phyloP scores from a whole-genome alignment of 2,329 filamentous ascomycete species.

The Dactylellina sp. region DNA sequence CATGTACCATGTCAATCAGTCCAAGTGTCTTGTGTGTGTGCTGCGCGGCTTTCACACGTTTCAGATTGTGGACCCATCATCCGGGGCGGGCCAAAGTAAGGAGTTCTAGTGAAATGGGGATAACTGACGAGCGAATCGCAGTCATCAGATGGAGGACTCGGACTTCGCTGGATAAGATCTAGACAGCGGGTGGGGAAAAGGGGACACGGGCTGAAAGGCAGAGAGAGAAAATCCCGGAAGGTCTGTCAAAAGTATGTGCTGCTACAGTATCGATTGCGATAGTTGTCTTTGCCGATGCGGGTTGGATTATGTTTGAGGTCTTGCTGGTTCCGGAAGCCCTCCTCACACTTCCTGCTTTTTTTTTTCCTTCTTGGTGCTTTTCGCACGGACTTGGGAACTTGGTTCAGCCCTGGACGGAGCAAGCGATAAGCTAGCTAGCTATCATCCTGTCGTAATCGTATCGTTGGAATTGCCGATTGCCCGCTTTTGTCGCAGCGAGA shows the following conservation, averaged over 20 bases:
- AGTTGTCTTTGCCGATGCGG: conserved; percentile 20
- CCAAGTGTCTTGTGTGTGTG: not conserved
- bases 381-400: conserved; percentile 41
- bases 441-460: conserved; percentile 11
- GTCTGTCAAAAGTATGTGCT: not conserved
- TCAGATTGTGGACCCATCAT: conserved; percentile 3
- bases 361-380: conserved; percentile 9
- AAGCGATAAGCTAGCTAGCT: conserved; percentile 32
- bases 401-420: conserved; percentile 38
- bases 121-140: conserved; percentile 9
- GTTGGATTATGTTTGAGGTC: conserved; percentile 16
- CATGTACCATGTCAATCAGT: not conserved
- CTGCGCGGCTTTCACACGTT: conserved; percentile 19
- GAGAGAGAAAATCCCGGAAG: not conserved
- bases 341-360: conserved; percentile 18
- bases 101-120: not conserved
- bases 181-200: not conserved
- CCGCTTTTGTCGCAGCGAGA: conserved; percentile 1
- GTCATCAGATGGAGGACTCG: not conserved
- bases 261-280: conserved; percentile 20
- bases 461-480: conserved; percentile 23
- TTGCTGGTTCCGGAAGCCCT: conserved; percentile 32
- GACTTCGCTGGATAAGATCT: not conserved
- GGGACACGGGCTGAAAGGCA: not conserved
- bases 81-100: conserved; percentile 4